Conservation (phyloP, 2,329 filamentous ascomycete genomes). For the Stemphylium lycopersici region DNA sequence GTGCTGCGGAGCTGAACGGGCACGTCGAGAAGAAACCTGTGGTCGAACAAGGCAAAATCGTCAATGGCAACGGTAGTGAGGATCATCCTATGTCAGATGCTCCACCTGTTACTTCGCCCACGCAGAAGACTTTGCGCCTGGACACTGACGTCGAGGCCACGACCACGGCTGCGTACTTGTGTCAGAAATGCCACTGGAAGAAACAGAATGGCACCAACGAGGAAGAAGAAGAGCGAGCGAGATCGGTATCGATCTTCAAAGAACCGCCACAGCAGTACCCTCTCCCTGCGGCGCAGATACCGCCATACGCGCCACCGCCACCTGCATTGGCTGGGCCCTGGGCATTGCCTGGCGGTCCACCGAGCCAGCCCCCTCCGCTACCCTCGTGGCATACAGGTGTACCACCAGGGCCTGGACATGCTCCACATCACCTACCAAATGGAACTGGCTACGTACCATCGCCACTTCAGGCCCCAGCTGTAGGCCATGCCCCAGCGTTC, state of each 20-base stretch:
- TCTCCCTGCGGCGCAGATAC: conserved; percentile 41
- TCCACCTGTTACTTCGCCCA: conserved; percentile 26
- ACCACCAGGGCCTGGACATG: conserved; percentile 29
- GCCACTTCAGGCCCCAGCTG: conserved; percentile 29
- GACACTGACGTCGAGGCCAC: conserved; percentile 30
- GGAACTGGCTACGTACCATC: conserved; percentile 36
- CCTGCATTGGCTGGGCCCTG: conserved; percentile 30
- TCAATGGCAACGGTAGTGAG: conserved; percentile 28
- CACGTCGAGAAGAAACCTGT: conserved; percentile 22
- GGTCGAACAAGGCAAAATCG: conserved; percentile 23
- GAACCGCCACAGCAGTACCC: conserved; percentile 44
- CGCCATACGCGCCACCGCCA: conserved; percentile 29
- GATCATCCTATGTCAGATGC: conserved; percentile 43
- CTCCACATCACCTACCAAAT: conserved; percentile 38
- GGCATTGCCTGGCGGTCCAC: conserved; percentile 27
- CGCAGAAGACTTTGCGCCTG: conserved; percentile 25
- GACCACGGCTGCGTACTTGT: conserved; percentile 44
- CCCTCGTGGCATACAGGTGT: conserved; percentile 40
- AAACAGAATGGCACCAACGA: conserved; percentile 47
- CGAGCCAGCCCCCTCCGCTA: conserved; percentile 38
- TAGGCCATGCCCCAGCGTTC: conserved; percentile 38
- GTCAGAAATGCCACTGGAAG: conserved; percentile 58
- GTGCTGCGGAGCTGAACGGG: conserved; percentile 22
- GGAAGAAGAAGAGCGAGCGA: conserved; percentile 37
- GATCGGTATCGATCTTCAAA: conserved; percentile 34